Percentiles rank a stretch among this genome's conserved stretches.
Evolutionary conservation across 2,329 filamentous ascomycete genomes (phyloP).

Genomic region (Onygena corvina): DNA sequence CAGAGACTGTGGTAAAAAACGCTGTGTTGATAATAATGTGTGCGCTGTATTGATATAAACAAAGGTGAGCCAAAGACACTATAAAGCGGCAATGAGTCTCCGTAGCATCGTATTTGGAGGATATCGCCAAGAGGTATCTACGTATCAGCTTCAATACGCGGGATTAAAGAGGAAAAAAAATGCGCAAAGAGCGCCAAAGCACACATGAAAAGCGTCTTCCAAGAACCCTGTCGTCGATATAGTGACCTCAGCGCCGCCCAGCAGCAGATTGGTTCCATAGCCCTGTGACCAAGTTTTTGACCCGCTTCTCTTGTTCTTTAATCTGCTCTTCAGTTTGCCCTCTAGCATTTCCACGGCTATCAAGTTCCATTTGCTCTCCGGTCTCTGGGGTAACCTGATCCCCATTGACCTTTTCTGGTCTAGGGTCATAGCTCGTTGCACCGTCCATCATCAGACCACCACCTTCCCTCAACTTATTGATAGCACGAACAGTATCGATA

Average conservation of each 20-base stretch:
- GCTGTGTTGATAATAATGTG: too few relatives aligned
- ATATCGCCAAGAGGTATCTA: too few relatives aligned
- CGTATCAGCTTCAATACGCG: too few relatives aligned
- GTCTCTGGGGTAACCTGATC: conserved; percentile 32
- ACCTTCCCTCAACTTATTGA: conserved; percentile 54
- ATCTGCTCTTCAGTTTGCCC: conserved; percentile 54
- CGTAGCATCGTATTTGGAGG: too few relatives aligned
- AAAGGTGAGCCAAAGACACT: too few relatives aligned
- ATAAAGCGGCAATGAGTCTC: too few relatives aligned
- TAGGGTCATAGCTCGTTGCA: conserved; percentile 45
- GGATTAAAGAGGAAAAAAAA: too few relatives aligned
- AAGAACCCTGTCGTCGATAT: not conserved
- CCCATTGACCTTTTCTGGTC: conserved; percentile 35
- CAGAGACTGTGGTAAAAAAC: too few relatives aligned
- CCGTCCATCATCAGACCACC: conserved; percentile 53
- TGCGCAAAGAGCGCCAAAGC: too few relatives aligned
- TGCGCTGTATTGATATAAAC: too few relatives aligned
- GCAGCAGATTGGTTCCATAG: conserved; percentile 38
- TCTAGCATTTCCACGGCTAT: conserved; percentile 46
- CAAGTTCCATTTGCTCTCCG: conserved; percentile 40
- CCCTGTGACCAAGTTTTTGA: conserved; percentile 47
- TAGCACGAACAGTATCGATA: conserved; percentile 56
- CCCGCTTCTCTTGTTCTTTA: conserved; percentile 46
- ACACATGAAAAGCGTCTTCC: not conserved
- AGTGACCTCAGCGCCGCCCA: conserved; percentile 15